Base-by-base conservation (phyloP, 2,329 filamentous ascomycete genomes). In the Aspergillus bombycis region DNA sequence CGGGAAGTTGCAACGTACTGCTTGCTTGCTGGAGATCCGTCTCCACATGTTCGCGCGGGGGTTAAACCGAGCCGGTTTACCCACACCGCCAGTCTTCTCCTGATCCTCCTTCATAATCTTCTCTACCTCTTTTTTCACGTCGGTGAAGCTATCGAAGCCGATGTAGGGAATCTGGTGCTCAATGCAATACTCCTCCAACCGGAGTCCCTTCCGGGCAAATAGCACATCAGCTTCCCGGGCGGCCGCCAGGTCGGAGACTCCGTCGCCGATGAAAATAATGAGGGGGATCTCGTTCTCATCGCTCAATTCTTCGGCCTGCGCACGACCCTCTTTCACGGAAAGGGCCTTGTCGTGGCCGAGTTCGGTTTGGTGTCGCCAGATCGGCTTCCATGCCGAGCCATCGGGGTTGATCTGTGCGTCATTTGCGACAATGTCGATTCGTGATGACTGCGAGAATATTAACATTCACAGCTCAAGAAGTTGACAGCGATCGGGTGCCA, bases 231-330 rank as follows among this genome's bases (percentile, higher is more conserved):
- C 87, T 71, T 91, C 83, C 34, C 87, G 81, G 1, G 89, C 88
- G 3, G 88, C 88, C 0, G 89, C 84, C 1, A 91, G 81, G 71
- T 91, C 89, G 0, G 86, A 89, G 7, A 91, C 87, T 26, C 88
- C 89, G 70, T 91, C 89, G 56, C 89, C 88, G 67, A 91, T 89
- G 77, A 91, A 91, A 58, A 91, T 80, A 68, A 91, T 89, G 58
- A 90, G 79, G 0, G 88, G 88, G 54, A 90, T 83, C 2, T 86
- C 86, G 61, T 85, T 87, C 63, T 89, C 85, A 19, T 86, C 84
- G 63, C 83, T 84, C 55, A 83, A 78, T 5, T 86, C 74, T 65
- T 84, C 79, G 1, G 86, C 87, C 23, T 80, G 75, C 9, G 76
- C 77, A n/a, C 87, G 83, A 52, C 85, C 88, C 71, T 89, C 86